Evolutionary conservation across 306 rosid species (phyloP).

Genomic region (Lablab purpureus): DNA sequence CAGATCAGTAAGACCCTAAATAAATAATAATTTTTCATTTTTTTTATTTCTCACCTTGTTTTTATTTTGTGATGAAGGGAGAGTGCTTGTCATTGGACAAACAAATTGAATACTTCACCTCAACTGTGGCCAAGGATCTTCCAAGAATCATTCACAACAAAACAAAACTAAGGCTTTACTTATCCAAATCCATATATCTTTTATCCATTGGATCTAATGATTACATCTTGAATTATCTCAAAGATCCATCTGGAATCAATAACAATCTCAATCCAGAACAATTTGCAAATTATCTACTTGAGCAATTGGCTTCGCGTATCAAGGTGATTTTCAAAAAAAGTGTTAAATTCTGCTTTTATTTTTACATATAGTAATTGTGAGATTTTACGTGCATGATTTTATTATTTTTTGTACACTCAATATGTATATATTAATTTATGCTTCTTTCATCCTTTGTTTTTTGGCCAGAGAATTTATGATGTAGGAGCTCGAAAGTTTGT

Average conservation of each 20-base stretch:
- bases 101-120: conserved; percentile 43
- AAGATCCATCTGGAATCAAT: not conserved
- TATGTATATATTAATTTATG: too few relatives aligned
- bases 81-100: conserved; percentile 39
- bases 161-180: not conserved
- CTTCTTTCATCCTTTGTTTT: not conserved
- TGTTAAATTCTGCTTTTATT: too few relatives aligned
- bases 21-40: too few relatives aligned
- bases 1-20: too few relatives aligned
- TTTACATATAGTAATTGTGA: too few relatives aligned
- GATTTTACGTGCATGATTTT: too few relatives aligned
- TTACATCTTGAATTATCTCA: conserved; percentile 39
- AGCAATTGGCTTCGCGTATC: conserved; percentile 9
- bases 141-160: not conserved
- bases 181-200: conserved; percentile 37
- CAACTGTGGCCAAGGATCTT: conserved; percentile 46
- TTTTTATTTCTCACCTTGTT: not conserved
- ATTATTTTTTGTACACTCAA: too few relatives aligned
- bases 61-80: conserved; percentile 24
- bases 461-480: conserved; percentile 30
- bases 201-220: conserved; percentile 35
- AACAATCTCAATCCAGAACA: not conserved
- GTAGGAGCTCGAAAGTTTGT: conserved; percentile 42
- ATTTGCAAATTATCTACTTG: conserved; percentile 31
- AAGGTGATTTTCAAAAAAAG: not conserved